phyloP scores from a whole-genome alignment of 345 rosid species.

The Ceriops zippeliana region DNA sequence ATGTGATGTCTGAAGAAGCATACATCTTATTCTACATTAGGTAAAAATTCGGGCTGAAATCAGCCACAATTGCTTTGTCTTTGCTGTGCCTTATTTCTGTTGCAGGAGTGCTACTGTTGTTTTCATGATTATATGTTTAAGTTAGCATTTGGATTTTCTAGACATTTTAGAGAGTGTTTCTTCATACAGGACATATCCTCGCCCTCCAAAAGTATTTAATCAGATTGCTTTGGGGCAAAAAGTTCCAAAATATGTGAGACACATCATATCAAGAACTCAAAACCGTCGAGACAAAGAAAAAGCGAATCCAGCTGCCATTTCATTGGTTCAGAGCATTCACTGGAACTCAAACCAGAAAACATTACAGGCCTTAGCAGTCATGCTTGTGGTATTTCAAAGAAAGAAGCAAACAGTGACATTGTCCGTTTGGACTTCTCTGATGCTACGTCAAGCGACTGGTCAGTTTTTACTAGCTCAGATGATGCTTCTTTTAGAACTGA shows the following conservation, averaged over 20 bases:
- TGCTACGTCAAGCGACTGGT: conserved; percentile 74
- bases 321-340: conserved; percentile 23
- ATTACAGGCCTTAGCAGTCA: conserved; percentile 13
- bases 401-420: conserved; percentile 19
- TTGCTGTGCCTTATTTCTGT: background rate
- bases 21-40: conserved; percentile 84
- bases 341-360: conserved; percentile 21
- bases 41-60: conserved; percentile 29
- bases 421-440: conserved; percentile 47
- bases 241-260: conserved; percentile 28
- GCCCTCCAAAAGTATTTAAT: conserved; percentile 40
- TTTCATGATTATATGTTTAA: conserved; percentile 1
- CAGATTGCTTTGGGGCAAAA: conserved; percentile 35
- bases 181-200: conserved; percentile 56
- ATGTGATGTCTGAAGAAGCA: conserved; percentile 94
- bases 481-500: conserved; percentile 90
- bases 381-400: conserved; percentile 11
- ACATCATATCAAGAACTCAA: conserved; percentile 28
- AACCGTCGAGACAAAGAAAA: conserved; percentile 36
- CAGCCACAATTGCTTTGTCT: background rate
- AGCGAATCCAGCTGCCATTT: conserved; percentile 32
- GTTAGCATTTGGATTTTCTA: background rate
- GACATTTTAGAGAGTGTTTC: conserved; percentile 7
- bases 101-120: background rate
- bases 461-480: conserved; percentile 83